Evolutionary conservation across 768 basidiomycete genomes (phyloP), one percentile per base, ranked within the genome.

Genomic region (Asterophora lycoperdoides): DNA sequence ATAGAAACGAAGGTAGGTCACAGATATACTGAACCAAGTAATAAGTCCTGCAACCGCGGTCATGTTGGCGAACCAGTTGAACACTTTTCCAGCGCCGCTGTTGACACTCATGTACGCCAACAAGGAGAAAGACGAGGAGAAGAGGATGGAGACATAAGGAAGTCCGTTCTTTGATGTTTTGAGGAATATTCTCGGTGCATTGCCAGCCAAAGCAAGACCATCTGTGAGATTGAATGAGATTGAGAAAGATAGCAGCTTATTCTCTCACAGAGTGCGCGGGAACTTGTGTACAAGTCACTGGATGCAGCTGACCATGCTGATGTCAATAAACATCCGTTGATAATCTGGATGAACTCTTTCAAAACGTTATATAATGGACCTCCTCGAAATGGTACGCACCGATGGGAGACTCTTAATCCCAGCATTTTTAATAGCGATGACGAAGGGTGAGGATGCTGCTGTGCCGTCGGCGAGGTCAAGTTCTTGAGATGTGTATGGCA

Each of bases 241-340:
- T 14, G 19, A 17, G 8, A 13, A 9, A 32, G 3, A 7, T 5
- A 86, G 8, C 23, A n/a, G 15, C 23, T n/a, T 5, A 26, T 35
- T 30, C 20, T 73, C 84, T 57, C 53, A 89, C 87, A 94, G 8
- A 97, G 75, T 0, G 87, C 88, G 46, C 89, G 83, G 14, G 92
- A 93, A 39, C 86, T 85, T 3, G 91, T 93, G 69, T 92, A 95
- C 39, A 96, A 64, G 63, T 95, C 92, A 63, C 86, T 88, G 19
- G 84, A 85, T 5, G 89, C 90, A 29, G 93, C 93, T 19, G 93
- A 95, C 86, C 89, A 93, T 5, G 93, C 93, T 2, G 92, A 90
- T 33, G 87, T 90, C 54, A 98, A 68, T 11, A 95, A 74, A 63
- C 80, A 83, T 3, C 86, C 88, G 60, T 90, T 92, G 62, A 91